Percentiles rank a stretch among this genome's conserved stretches.
Evolutionary conservation across 1,284 basidiomycete genomes (phyloP).

Genomic region (Peniophora sp.): DNA sequence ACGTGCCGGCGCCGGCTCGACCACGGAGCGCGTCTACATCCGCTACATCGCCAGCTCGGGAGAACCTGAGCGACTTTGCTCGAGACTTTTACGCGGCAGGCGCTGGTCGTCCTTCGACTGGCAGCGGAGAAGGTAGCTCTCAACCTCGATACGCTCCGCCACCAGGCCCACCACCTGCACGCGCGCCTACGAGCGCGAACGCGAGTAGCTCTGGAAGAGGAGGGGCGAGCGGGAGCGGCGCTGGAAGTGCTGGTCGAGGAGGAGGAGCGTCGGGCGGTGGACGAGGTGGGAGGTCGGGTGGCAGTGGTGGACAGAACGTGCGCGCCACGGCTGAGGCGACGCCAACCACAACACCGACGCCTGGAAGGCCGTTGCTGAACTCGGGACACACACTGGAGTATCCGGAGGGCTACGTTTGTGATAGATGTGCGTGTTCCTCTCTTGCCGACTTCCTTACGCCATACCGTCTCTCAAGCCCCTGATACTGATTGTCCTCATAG

Average conservation of each 20-base stretch:
- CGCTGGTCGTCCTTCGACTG: conserved; percentile 11
- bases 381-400: conserved; percentile 59
- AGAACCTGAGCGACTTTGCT: conserved; percentile 41
- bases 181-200: conserved; percentile 7
- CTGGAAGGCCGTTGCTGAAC: conserved; percentile 57
- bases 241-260: background rate
- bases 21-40: background rate
- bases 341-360: conserved; percentile 53
- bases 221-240: background rate
- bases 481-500: conserved; percentile 24
- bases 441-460: conserved; percentile 2
- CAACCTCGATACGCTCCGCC: conserved; percentile 17
- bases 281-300: too few species aligned
- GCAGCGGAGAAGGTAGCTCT: background rate
- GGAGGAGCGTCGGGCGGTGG: too few species aligned
- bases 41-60: background rate
- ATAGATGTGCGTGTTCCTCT: conserved; percentile 49
- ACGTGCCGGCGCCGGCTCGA: background rate
- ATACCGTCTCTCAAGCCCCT: background rate
- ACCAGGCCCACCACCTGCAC: conserved; percentile 15
- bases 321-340: conserved; percentile 35
- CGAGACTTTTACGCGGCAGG: conserved; percentile 48
- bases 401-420: conserved; percentile 50
- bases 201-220: conserved; percentile 1
- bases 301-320: too few species aligned